Base-by-base conservation (phyloP, 2,329 filamentous ascomycete species). In the Apiospora kogelbergensis region DNA sequence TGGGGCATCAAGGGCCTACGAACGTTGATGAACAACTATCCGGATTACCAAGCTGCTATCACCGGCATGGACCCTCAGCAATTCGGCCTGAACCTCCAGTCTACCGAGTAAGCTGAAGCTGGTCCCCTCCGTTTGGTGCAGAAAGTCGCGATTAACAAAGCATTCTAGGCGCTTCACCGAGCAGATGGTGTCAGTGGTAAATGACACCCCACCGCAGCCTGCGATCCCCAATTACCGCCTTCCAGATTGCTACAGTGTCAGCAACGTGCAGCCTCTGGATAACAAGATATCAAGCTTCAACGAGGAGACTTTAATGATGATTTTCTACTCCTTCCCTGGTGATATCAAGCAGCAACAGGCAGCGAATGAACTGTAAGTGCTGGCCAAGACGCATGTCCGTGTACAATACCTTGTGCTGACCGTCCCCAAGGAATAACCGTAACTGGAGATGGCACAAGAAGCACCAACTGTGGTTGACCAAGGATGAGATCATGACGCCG, bases 371-470 rank as follows among this genome's bases (percentile, higher is more conserved):
- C 81, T 91, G 88, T 91, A 80, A 79, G 87, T 73, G 42, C 63
- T 68, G 9, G 13, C 42, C 13, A 15, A 20, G 10, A 26, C 33
- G 67, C 41, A 46, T 64, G 64, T 22, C 67, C 26, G 22, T 33
- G 13, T 63, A 24, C 9, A 42, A 15, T n/a, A 11, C 20, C 26
- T 3, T 65, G 65, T 71, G 44, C 73, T 76, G 64, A 75, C 68
- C 64, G 33, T 24, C 26, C 33, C 15, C 10, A 69, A 91, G 89
- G 57, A 87, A 88, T 73, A 85, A 85, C 69, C 85, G 89, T 24
- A 90, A 90, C 77, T 91, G 89, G 89, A 83, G 89, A 70, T 91
- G 89, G 86, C 89, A 91, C 77, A 90, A 90, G 81, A 89, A 89
- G 77, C 79, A 89, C 30, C 87, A 89, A 72, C 78, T 90, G 30